Base-by-base conservation (phyloP, 257 asterid species). In the Ophiorrhiza pumila region DNA sequence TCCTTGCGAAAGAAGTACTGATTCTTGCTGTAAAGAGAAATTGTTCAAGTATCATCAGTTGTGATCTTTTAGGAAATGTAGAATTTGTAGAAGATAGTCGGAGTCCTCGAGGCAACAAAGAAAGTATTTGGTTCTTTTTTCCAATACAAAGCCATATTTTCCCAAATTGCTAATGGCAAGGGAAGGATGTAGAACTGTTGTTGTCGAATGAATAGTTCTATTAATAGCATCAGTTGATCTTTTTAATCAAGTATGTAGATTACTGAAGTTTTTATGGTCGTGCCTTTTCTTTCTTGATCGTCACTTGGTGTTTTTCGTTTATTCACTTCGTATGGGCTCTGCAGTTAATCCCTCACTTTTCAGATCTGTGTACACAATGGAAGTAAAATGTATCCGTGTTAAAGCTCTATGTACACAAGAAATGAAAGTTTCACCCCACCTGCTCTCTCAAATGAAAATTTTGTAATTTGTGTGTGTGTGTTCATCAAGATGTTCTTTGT, bases 1-100 rank as follows among this genome's bases (percentile, higher is more conserved):
- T 31, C 60, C 27, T n/a, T 56, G 70, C 68, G 18, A 15, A 62
- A 65, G 45, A 55, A 56, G 68, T 27, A 56, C 37, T 35, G 34
- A 71, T 74, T 68, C 64, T 74, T 73, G 35, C 57, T 69, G 76
- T 74, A 69, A 74, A 78, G 76, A 45, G 59, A 29, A 67, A 11
- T 52, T 59, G 68, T 39, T 22, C 58, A 58, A 72, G 71, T 66
- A 9, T 62, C 57, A 17, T 69, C 55, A 23, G 50, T 37, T 55
- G 57, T 31, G 58, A 34, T 56, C 69, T 63, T 32, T 43, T 13
- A 11, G 14, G 23, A n/a, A 43, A 57, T 69, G 35, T 69, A 62
- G 43, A 37, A 74, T 63, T 53, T 56, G 47, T 53, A 68, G 35
- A 23, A 55, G 65, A 31, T 42, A 68, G 46, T 60, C 27, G 62